These are phyloP conservation scores for Leptomonas pyrrhocoris DNA, from an alignment of 208 protist species.

Conservation along the genomic window DNA sequence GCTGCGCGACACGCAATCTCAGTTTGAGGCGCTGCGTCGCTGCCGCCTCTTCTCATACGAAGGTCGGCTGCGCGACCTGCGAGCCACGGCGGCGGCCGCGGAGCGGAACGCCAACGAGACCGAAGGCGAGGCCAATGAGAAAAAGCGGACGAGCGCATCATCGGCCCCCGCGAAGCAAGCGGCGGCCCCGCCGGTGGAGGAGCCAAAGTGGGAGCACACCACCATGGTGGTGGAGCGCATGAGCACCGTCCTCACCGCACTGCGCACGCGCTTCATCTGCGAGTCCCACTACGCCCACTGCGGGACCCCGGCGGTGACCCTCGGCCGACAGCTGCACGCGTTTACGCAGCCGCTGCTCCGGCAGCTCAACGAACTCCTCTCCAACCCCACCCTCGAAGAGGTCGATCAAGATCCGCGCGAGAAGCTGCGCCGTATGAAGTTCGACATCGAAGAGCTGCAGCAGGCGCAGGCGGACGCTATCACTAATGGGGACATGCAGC, in stretches of 20 bases:
- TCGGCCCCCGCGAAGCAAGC: background rate
- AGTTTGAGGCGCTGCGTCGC: conserved; percentile 18
- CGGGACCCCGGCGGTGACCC: conserved; percentile 10
- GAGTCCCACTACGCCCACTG: conserved; percentile 38
- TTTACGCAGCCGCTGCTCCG: conserved; percentile 55
- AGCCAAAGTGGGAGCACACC: conserved; percentile 23
- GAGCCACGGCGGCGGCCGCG: background rate
- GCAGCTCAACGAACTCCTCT: conserved; percentile 52
- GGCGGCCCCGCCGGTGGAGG: background rate
- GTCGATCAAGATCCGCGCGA: conserved; percentile 60
- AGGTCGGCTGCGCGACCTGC: conserved; percentile 5
- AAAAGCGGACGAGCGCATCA: background rate
- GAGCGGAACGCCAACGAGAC: background rate
- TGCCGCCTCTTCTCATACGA: conserved; percentile 28
- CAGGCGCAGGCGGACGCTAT: conserved; percentile 80
- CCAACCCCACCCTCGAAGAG: conserved; percentile 36
- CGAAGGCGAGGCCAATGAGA: background rate
- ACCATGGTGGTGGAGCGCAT: conserved; percentile 36
- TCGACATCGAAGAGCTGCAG: conserved; percentile 77
- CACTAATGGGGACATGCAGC: conserved; percentile 80
- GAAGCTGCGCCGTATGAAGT: conserved; percentile 66
- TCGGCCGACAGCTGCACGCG: conserved; percentile 34
- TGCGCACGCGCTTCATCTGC: conserved; percentile 14
- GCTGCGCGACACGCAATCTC: conserved; percentile 19
- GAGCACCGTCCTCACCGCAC: conserved; percentile 34